These are phyloP conservation scores for Oryza glaberrima DNA, from an alignment of 176 grass and related monocot genomes.

Conservation along the genomic window DNA sequence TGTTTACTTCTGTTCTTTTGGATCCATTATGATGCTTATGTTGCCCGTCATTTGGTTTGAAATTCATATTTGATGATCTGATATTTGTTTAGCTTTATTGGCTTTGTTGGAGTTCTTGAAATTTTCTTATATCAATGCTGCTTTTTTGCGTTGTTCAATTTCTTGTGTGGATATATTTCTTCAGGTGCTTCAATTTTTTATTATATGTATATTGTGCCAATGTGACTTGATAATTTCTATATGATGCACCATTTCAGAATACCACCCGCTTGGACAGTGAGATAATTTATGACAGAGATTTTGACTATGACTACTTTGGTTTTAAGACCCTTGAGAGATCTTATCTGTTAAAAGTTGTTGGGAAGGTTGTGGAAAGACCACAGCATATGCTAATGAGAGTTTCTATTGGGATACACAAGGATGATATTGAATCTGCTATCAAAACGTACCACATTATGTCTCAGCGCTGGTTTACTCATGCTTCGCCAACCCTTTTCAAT, in stretches of 20 bases:
- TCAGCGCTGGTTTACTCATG: constrained; percentile 85
- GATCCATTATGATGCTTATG: background rate
- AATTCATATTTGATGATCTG: background rate
- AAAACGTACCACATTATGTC: constrained; percentile 84
- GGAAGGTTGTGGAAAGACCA: constrained; percentile 70
- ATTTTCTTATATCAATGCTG: background rate
- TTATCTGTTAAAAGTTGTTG: constrained; percentile 66
- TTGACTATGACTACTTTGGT: constrained; percentile 80
- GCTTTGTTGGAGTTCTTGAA: background rate
- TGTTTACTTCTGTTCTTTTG: background rate
- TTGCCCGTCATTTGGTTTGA: background rate
- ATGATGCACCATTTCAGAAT: constrained; percentile 50
- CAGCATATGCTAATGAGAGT: constrained; percentile 89
- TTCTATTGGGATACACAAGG: constrained; percentile 79
- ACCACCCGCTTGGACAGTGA: constrained; percentile 68
- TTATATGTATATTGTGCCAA: background rate
- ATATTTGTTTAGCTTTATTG: background rate
- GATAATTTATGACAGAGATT: constrained; percentile 84
- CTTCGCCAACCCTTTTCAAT: constrained; percentile 81
- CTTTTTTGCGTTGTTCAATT: background rate
- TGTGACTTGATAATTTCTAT: background rate
- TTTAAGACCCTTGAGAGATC: constrained; percentile 85
- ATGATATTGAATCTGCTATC: constrained; percentile 66
- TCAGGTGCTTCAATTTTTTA: constrained; percentile 14
- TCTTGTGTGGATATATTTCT: background rate